phyloP scores from a whole-genome alignment of 2,329 filamentous ascomycete genomes.

The Ceratocystis ficicola region DNA sequence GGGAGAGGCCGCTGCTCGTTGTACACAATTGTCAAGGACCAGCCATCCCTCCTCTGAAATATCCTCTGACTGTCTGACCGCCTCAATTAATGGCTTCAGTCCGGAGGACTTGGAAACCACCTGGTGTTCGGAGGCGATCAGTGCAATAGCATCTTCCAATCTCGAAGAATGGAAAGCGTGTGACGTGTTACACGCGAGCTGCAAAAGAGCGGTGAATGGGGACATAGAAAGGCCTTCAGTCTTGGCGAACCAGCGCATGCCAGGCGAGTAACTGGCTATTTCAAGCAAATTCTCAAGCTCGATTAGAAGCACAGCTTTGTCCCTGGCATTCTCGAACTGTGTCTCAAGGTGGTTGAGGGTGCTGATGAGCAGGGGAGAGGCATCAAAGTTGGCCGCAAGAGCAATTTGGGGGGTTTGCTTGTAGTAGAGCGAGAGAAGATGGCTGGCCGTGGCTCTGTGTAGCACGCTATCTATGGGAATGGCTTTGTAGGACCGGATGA shows the following conservation, averaged over 20 bases:
- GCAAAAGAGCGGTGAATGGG: conserved; percentile 60
- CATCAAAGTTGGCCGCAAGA: conserved; percentile 75
- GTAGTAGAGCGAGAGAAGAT: conserved; percentile 73
- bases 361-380: conserved; percentile 62
- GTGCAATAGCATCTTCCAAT: conserved; percentile 17
- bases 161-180: conserved; percentile 19
- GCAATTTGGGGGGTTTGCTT: conserved; percentile 68
- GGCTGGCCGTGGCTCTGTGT: conserved; percentile 66
- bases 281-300: conserved; percentile 71
- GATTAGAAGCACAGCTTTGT: conserved; percentile 48
- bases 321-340: conserved; percentile 37
- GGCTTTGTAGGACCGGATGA: conserved; percentile 61
- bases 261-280: conserved; percentile 67
- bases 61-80: conserved; percentile 21
- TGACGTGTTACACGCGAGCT: conserved; percentile 29
- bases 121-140: conserved; percentile 19
- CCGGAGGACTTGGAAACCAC: conserved; percentile 20
- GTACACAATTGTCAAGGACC: conserved; percentile 74
- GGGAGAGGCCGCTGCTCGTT: conserved; percentile 59
- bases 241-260: conserved; percentile 85
- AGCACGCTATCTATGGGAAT: conserved; percentile 56
- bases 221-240: conserved; percentile 50
- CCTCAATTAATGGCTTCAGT: conserved; percentile 17
- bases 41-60: conserved; percentile 43
- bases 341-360: conserved; percentile 51